Percentiles rank a stretch among this genome's conserved stretches.
Evolutionary conservation across 2,329 filamentous ascomycete species (phyloP).

Genomic region (Trichothecium roseum): DNA sequence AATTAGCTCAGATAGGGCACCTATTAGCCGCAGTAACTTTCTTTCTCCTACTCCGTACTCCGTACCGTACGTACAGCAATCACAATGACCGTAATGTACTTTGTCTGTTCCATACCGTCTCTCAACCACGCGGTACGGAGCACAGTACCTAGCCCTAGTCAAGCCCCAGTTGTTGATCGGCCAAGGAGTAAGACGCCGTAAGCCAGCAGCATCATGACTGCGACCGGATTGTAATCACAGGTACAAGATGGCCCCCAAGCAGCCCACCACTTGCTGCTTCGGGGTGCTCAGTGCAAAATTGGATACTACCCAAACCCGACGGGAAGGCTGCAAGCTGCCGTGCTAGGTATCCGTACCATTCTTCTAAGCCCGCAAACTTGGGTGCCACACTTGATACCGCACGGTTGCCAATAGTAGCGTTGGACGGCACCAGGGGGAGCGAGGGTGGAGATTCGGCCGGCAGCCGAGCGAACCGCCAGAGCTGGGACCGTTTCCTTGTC

Average conservation of each 20-base stretch:
- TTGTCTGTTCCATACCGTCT: no score
- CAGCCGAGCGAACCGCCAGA: slow-evolving; percentile 5
- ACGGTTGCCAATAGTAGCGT: slow-evolving; percentile 1
- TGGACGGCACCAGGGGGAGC: neutral
- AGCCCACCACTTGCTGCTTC: neutral
- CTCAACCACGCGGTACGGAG: no score
- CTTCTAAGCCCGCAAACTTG: neutral
- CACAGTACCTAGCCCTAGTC: no score
- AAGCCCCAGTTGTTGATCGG: no score
- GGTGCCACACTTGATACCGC: neutral
- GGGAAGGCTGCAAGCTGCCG: slow-evolving; percentile 2
- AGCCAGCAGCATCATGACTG: neutral
- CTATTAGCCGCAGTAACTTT: no score
- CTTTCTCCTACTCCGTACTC: no score
- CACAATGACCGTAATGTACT: no score
- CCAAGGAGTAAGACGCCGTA: no score
- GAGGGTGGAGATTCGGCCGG: slow-evolving; percentile 6
- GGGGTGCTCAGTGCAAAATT: neutral
- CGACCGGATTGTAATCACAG: neutral
- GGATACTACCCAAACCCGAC: neutral
- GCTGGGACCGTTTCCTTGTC: no score
- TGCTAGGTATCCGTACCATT: neutral
- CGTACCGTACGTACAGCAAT: no score
- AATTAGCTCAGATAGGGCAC: no score
- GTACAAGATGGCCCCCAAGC: no score